phyloP scores from a whole-genome alignment of 2,329 filamentous ascomycete genomes.

The Sphaerulina vaccinii region DNA sequence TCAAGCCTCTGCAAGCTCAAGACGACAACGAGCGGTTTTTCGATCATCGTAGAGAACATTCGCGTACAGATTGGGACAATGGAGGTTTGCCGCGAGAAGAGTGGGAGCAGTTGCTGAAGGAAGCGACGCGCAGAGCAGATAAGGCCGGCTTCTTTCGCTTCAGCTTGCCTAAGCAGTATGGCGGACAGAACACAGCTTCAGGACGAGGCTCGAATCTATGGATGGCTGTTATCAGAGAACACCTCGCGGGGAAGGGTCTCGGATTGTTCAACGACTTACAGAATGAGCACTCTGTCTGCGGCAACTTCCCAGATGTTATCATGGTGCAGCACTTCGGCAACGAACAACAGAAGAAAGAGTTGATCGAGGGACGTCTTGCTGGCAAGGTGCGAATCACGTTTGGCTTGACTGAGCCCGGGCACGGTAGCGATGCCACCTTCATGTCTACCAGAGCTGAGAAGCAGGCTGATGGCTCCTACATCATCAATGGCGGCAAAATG shows the following conservation, averaged over 20 bases:
- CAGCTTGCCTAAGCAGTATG: constrained; percentile 56
- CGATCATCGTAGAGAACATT: constrained; percentile 62
- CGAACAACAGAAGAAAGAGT: constrained; percentile 52
- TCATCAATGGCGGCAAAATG: constrained; percentile 60
- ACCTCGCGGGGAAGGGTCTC: constrained; percentile 59
- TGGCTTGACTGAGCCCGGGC: constrained; percentile 61
- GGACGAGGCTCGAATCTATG: constrained; percentile 55
- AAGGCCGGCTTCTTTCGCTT: constrained; percentile 62
- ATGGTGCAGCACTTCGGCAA: constrained; percentile 63
- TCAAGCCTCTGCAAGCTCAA: constrained; percentile 54
- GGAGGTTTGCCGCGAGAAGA: constrained; percentile 57
- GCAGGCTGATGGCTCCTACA: constrained; percentile 50
- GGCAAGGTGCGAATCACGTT: constrained; percentile 60
- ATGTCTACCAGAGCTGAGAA: constrained; percentile 57
- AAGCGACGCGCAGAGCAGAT: constrained; percentile 55
- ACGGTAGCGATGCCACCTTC: constrained; percentile 63
- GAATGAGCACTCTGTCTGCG: constrained; percentile 62
- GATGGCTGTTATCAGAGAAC: constrained; percentile 63
- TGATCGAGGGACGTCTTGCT: constrained; percentile 54
- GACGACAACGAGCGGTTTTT: constrained; percentile 65
- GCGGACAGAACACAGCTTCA: constrained; percentile 49
- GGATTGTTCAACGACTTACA: constrained; percentile 64
- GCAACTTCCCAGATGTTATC: constrained; percentile 62
- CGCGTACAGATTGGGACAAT: constrained; percentile 61
- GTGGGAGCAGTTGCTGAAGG: constrained; percentile 56